Conservation (phyloP, 257 asterid species). For the Forsythia suspensa region DNA sequence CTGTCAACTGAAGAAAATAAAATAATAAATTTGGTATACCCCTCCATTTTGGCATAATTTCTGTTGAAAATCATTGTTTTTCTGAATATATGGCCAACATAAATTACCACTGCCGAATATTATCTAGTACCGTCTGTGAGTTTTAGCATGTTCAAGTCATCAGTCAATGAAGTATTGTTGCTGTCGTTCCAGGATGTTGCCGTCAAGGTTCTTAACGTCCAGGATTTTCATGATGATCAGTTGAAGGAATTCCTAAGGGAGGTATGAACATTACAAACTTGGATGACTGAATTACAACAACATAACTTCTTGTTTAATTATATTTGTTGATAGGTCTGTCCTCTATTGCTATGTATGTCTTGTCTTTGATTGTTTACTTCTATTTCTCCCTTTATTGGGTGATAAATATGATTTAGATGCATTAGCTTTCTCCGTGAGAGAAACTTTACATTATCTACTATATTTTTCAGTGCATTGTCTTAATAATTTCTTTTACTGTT, state of each 20-base stretch:
- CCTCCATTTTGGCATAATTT: neutral
- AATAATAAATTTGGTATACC: neutral
- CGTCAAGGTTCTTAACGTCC: slow-evolving; percentile 72
- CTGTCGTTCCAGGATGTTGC: slow-evolving; percentile 80
- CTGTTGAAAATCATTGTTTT: neutral
- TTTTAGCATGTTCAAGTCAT: neutral
- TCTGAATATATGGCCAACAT: neutral
- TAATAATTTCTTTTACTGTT: no score
- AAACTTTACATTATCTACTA: neutral
- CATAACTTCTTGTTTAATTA: neutral
- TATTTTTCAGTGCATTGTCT: neutral
- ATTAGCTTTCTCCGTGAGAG: neutral
- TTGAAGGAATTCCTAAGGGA: slow-evolving; percentile 89
- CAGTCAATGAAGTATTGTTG: neutral
- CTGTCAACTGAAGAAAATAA: neutral
- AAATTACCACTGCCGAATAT: neutral
- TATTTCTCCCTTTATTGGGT: neutral
- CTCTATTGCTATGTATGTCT: neutral
- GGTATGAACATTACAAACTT: slow-evolving; percentile 42
- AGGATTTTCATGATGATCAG: slow-evolving; percentile 89
- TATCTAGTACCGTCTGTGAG: neutral
- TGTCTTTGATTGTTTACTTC: neutral
- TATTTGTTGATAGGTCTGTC: neutral
- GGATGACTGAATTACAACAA: neutral
- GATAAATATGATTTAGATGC: neutral